Evolutionary conservation across 139 green algal genomes (phyloP), one percentile per base, ranked within the genome.

Genomic region (Tetradesmus lagerheimii): DNA sequence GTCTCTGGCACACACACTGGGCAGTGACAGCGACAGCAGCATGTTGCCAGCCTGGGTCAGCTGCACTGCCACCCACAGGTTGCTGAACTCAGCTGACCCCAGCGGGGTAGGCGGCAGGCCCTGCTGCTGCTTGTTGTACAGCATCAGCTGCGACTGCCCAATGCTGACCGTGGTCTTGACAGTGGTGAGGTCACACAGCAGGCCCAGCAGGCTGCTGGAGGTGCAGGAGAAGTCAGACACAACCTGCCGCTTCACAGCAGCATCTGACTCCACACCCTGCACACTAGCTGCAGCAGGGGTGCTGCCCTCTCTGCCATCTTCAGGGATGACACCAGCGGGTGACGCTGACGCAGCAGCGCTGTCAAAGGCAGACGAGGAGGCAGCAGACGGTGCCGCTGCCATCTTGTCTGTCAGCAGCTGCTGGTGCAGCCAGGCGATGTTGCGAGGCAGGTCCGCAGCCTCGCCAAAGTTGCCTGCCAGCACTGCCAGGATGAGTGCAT

Each of bases 401-500:
- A 64, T 20, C 16, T 34, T 34, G 39, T 85, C 76, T 34, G 75
- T 34, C 37, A 91, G 78, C 79, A 91, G 79, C 34, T 77, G 79
- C 57, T 57, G n/a, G 37, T 91, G 87, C 78, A 91, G 79, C 62
- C 41, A 80, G 43, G 76, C 76, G 45, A 90, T 83, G 12, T 41
- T 50, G 9, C 53, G 76, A 3, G 89, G 75, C 25, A 83, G 85
- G 8, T 82, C 62, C 16, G 39, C 57, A 23, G 75, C 57, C 77
- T 92, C 94, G 1, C 20, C 50, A 35, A 98, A 93, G 90, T 98
- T 98, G 89, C 80, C 76, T 0, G 89, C 83, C 0, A 96, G 89
- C 14, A 98, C 92, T 8, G 90, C 92, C 20, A 96, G 96, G 43
- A 97, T 93, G 31, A 93, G 87, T 25, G 89, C 78, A 89, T 98